Evolutionary conservation across 139 green algal genomes (phyloP), one percentile per base, ranked within the genome.

Genomic region (Tetraselmis striata): DNA sequence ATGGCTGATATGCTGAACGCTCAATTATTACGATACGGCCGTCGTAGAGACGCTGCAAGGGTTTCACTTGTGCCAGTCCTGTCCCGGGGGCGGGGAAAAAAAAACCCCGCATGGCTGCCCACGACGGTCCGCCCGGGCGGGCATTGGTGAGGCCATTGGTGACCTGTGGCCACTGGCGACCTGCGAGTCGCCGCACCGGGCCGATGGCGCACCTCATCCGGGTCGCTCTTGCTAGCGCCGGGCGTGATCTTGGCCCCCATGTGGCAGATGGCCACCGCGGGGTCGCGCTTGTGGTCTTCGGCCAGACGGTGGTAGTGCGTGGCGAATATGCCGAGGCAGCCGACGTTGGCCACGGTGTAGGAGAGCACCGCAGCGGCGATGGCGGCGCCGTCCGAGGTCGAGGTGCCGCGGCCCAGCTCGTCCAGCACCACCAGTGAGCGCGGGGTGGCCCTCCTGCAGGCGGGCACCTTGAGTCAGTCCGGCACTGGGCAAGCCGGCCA

Each of bases 221-320:
- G 59, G 31, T 29, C 83, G 2, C 45, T 82, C 26, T 67, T 81
- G 1, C 77, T 76, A 1, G 45, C 32, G 0, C 81, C 45, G 45
- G 45, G 79, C 28, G 84, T 86, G 1, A 97, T 92, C 0, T 87
- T 83, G 80, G 94, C 97, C 0, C 84, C 94, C 94, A 98, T 98
- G 89, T 98, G 95, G 83, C 91, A 91, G 78, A 96, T 86, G 2
- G 89, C 84, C 2, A 97, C 87, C 23, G 67, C 28, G 0, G 87
- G 81, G 83, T 95, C 91, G n/a, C 28, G 59, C 67, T 80, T 86
- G 81, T 94, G 86, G 29, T 92, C 91, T 58, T 95, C 90, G 0
- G 92, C 90, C 23, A 98, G 86, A 59, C 90, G 84, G 87, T 99
- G 97, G 87, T 98, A 99, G 91, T 99, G 97, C 18, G 97, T 99